Percentiles rank a stretch among this genome's conserved stretches.
phyloP scores from a whole-genome alignment of 441 rosid species.

The Adansonia madagascariensis region DNA sequence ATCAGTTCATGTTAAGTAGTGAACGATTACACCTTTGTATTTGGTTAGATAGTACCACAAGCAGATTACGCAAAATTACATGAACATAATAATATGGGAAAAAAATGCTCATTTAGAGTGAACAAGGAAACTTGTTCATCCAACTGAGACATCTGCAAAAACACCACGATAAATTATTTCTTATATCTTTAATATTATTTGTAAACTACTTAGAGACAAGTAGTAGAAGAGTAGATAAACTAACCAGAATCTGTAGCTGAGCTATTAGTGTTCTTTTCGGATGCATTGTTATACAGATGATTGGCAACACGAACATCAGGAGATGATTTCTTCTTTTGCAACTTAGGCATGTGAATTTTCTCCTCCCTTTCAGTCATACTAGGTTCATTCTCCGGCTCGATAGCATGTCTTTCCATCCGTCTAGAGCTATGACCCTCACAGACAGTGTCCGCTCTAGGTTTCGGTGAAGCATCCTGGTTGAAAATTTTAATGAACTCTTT shows the following conservation, averaged over 20 bases:
- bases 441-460: constrained; percentile 31
- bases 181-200: background rate
- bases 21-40: background rate
- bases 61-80: constrained; percentile 12
- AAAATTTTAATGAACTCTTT: constrained; percentile 76
- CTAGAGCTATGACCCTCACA: constrained; percentile 47
- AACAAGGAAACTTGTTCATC: background rate
- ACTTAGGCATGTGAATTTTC: constrained; percentile 32
- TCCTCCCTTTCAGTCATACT: constrained; percentile 32
- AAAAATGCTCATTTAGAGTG: background rate
- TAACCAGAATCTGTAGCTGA: constrained; percentile 48
- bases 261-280: constrained; percentile 34
- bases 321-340: constrained; percentile 32
- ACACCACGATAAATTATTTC: background rate
- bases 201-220: background rate
- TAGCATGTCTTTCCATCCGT: constrained; percentile 42
- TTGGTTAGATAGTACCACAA: constrained; percentile 3
- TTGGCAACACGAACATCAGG: constrained; percentile 33
- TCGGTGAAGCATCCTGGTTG: constrained; percentile 58
- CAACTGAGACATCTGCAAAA: background rate
- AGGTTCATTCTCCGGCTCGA: constrained; percentile 34
- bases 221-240: constrained; percentile 29
- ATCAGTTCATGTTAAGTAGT: background rate
- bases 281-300: constrained; percentile 24
- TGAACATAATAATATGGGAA: background rate